Conservation (phyloP, 306 rosid species). For the Fragaria nilgerrensis region DNA sequence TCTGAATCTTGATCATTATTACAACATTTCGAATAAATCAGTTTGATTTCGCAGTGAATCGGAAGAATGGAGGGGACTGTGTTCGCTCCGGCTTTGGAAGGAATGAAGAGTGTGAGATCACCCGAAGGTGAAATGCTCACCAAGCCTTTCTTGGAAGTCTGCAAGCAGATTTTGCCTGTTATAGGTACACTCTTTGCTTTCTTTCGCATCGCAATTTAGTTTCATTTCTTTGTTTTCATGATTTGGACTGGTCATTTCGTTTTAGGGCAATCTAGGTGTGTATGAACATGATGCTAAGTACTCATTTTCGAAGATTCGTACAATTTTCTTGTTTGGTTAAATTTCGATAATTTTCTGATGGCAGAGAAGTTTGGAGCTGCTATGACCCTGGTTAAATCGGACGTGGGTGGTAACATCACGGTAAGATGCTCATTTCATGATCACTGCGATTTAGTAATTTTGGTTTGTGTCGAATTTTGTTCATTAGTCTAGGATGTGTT, state of each 20-base stretch:
- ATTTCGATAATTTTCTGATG: constrained; percentile 20
- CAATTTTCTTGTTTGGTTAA: background rate
- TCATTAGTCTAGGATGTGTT: background rate
- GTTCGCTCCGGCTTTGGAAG: constrained; percentile 78
- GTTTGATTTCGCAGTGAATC: constrained; percentile 31
- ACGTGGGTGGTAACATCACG: constrained; percentile 85
- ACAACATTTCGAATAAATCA: no score
- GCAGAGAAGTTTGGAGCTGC: constrained; percentile 97
- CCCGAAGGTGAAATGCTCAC: constrained; percentile 74
- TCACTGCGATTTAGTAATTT: no score
- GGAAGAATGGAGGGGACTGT: constrained; percentile 70
- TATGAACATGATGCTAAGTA: background rate
- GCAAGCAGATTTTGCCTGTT: constrained; percentile 88
- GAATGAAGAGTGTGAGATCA: constrained; percentile 62
- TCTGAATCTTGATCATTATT: background rate
- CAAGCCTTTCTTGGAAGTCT: constrained; percentile 80
- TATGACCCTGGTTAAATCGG: constrained; percentile 79
- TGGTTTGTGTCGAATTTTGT: background rate
- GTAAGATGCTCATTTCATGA: constrained; percentile 32
- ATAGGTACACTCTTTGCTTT: constrained; percentile 47
- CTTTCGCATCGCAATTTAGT: no score
- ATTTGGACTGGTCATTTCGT: no score
- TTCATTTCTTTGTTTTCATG: no score
- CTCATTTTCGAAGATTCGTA: background rate
- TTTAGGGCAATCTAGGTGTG: background rate